Evolutionary conservation across 2,329 filamentous ascomycete genomes (phyloP), one percentile per base, ranked within the genome.

Genomic region (Colletotrichum sp.): DNA sequence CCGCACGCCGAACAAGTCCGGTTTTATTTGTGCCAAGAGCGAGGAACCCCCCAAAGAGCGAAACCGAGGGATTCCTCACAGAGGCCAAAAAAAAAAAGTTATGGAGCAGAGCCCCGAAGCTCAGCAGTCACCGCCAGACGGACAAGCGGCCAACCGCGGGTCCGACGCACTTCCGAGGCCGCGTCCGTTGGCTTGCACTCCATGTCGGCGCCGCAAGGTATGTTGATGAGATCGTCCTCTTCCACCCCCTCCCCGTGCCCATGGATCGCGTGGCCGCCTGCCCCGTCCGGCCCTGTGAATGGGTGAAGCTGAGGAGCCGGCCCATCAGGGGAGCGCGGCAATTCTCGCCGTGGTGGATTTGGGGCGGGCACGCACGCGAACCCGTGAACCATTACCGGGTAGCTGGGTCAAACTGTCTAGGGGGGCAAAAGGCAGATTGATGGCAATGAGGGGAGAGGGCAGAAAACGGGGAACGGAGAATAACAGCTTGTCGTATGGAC

Each of bases 151-250:
- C 21, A 76, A 73, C 57, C 64, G 55, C 73, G 64, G 57, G 70
- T 73, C 73, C 73, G 73, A 76, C 70, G 70, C 73, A 73, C 70
- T 76, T 65, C 73, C 73, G 73, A 76, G 73, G 52, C 70, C 73
- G 70, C 73, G 73, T 57, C 73, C 70, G 44, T 69, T 76, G 70
- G 73, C 73, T 63, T 76, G 73, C 70, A 76, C 73, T 73, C 73
- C 73, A 73, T 76, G 73, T 62, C 73, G 73, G 64, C 73, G 73
- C 73, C 73, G 73, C 57, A 76, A 76, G 73, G 73, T 76, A 69
- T 60, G 73, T 62, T 71, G 59, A 36, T 36, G 59, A 62, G 59
- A 62, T 59, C 16, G 26, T 62, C 57, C 59, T 32, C 59, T 32
- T 62, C 59, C 12, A 52, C 44, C 44, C 44, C 44, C 44, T 52